A percentile compares a stretch with the other conserved stretches of the same genome.
Evolutionary conservation across 2,329 filamentous ascomycete species (phyloP).

Genomic region (Hymenoscyphus fraxineus): DNA sequence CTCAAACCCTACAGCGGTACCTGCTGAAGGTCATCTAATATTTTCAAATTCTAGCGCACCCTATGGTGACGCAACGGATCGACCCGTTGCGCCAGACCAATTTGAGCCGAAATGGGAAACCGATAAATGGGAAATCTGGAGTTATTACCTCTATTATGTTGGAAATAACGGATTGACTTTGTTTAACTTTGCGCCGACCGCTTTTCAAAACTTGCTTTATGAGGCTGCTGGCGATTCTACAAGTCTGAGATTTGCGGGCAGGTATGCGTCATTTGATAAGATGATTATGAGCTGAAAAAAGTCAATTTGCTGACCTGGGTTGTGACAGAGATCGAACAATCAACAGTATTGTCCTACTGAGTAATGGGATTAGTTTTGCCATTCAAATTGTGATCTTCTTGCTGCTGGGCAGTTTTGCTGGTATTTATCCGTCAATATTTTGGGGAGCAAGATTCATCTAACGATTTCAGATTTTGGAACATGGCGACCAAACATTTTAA

Average conservation of each 20-base stretch:
- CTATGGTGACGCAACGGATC: constrained; percentile 31
- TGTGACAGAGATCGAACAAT: constrained; percentile 47
- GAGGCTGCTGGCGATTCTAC: constrained; percentile 54
- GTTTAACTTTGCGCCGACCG: constrained; percentile 55
- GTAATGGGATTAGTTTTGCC: constrained; percentile 65
- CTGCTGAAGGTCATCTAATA: constrained; percentile 19
- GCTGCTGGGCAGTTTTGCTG: constrained; percentile 43
- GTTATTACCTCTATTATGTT: constrained; percentile 60
- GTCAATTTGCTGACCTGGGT: background rate
- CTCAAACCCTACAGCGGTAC: constrained; percentile 13
- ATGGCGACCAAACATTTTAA: constrained; percentile 59
- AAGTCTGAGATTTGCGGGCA: constrained; percentile 52
- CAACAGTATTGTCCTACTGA: constrained; percentile 61
- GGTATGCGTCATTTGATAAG: constrained; percentile 9
- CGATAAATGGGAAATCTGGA: constrained; percentile 51
- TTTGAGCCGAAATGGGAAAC: constrained; percentile 52
- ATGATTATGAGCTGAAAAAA: background rate
- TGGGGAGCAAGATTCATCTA: background rate
- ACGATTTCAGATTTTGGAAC: constrained; percentile 61
- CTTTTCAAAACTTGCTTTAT: constrained; percentile 61
- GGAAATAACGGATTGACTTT: constrained; percentile 59
- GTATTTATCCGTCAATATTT: background rate
- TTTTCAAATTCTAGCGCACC: background rate
- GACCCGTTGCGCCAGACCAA: constrained; percentile 49
- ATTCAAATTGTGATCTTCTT: constrained; percentile 55